phyloP scores from a whole-genome alignment of 179 eudicot genomes.

The Silene coronaria region DNA sequence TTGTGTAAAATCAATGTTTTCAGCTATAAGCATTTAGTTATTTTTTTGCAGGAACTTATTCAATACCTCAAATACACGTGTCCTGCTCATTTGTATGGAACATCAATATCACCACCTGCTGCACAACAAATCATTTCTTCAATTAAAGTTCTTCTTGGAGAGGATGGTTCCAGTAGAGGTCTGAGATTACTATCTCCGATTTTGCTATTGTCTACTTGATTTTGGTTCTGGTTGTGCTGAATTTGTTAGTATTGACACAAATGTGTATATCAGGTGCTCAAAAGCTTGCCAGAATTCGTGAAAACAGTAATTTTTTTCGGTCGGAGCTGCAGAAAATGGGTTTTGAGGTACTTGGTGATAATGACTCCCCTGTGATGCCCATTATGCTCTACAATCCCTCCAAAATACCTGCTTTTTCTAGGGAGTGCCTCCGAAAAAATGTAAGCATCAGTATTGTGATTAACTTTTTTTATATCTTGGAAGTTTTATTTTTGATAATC shows the following conservation, averaged over 20 bases:
- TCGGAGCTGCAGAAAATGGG: slow-evolving; percentile 96
- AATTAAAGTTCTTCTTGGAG: slow-evolving; percentile 73
- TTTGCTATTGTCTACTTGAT: background rate
- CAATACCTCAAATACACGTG: slow-evolving; percentile 65
- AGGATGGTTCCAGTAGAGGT: slow-evolving; percentile 97
- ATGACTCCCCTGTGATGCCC: slow-evolving; percentile 96
- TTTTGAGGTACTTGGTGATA: slow-evolving; percentile 89
- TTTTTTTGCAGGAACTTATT: slow-evolving; percentile 59
- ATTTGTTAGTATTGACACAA: background rate
- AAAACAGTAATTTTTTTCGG: slow-evolving; percentile 87
- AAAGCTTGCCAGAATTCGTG: slow-evolving; percentile 80
- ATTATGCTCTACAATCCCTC: slow-evolving; percentile 97
- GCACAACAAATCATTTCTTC: slow-evolving; percentile 85
- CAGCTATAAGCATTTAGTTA: background rate
- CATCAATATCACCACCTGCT: slow-evolving; percentile 92
- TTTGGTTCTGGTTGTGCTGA: background rate
- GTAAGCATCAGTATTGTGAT: slow-evolving; percentile 34
- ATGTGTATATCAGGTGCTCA: slow-evolving; percentile 57
- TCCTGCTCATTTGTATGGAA: slow-evolving; percentile 90
- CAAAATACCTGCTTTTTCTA: slow-evolving; percentile 88
- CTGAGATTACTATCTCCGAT: background rate
- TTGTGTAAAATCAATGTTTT: background rate
- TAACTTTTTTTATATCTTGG: background rate
- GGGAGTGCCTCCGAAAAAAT: slow-evolving; percentile 77
- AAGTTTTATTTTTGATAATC: background rate